Base-by-base conservation (phyloP, 352 stramenopile species). In the Pythium folliculosum region DNA sequence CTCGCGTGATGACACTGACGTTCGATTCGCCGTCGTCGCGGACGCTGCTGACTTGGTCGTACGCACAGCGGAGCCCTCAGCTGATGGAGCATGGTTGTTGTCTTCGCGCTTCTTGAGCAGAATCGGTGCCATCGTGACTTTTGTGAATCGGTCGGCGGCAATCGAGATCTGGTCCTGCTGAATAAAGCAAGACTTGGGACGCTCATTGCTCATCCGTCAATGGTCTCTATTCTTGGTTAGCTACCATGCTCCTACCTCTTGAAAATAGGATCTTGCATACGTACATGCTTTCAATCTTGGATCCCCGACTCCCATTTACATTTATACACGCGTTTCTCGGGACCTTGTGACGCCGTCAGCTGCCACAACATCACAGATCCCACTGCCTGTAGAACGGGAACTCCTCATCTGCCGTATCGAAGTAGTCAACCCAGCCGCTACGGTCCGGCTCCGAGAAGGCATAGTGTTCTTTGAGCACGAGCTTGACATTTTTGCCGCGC, bases 371-470 rank as follows among this genome's bases (percentile, higher is more conserved):
- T 76, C 73, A 90, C 16, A 91, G 60, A 53, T 84, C 75, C 84
- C 82, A 89, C 27, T 77, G 85, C 23, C 82, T 78, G 55, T 90
- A 89, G 71, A 82, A 94, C 47, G 86, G 79, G 71, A 94, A 91
- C 62, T 89, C 81, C 35, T 94, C 86, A 6, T 90, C 76, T 40
- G 71, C 66, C 23, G 82, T 92, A 52, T 94, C 81, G 64, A 86
- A 94, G 51, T 88, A 65, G 67, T 85, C 80, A 48, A 88, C 62
- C 80, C 80, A 90, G 25, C 80, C 81, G 3, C 74, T 89, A 44
- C 85, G 78, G 40, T 89, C 70, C 1, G 80, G 83, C 66, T 90
- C 82, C 2, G 84, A 92, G 68, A 89, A 86, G 45, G 80, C 76
- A 52, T 81, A 91, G 70, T 92, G 84, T 47, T 92, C 82, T 19